Evolutionary conservation across 1,139 yeast species (phyloP).

Genomic region (Hyphopichia pseudoburtonii): DNA sequence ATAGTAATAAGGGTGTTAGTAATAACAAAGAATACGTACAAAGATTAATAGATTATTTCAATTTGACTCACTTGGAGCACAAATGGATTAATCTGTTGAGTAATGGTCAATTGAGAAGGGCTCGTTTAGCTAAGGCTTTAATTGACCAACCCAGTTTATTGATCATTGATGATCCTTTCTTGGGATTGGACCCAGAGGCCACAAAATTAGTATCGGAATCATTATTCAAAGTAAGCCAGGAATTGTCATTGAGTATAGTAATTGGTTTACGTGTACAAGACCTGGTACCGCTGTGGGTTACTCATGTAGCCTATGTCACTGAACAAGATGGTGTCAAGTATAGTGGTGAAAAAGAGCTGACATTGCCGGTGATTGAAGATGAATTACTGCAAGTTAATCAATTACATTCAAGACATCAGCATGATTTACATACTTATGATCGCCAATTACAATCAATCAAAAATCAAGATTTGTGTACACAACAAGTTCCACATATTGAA

Average conservation of each 20-base stretch:
- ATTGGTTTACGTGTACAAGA: slow-evolving; percentile 81
- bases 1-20: slow-evolving; percentile 19
- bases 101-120: slow-evolving; percentile 92
- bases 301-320: slow-evolving; percentile 61
- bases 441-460: slow-evolving; percentile 6
- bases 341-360: slow-evolving; percentile 45
- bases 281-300: slow-evolving; percentile 73
- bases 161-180: slow-evolving; percentile 84
- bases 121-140: slow-evolving; percentile 76
- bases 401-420: slow-evolving; percentile 10
- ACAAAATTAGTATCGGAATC: slow-evolving; percentile 56
- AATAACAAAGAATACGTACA: slow-evolving; percentile 30
- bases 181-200: slow-evolving; percentile 85
- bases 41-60: slow-evolving; percentile 48
- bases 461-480: slow-evolving; percentile 6
- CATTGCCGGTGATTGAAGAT: slow-evolving; percentile 8
- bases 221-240: slow-evolving; percentile 24
- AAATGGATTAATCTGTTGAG: slow-evolving; percentile 86
- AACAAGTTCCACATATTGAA: slow-evolving; percentile 45
- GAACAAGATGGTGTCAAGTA: slow-evolving; percentile 51
- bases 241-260: slow-evolving; percentile 40
- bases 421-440: slow-evolving; percentile 4
- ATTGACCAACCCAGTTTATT: slow-evolving; percentile 64
- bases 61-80: slow-evolving; percentile 54
- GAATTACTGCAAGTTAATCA: slow-evolving; percentile 4